These are phyloP conservation scores for Tylopilus sp. DNA, from an alignment of 768 basidiomycete genomes.

Conservation along the genomic window DNA sequence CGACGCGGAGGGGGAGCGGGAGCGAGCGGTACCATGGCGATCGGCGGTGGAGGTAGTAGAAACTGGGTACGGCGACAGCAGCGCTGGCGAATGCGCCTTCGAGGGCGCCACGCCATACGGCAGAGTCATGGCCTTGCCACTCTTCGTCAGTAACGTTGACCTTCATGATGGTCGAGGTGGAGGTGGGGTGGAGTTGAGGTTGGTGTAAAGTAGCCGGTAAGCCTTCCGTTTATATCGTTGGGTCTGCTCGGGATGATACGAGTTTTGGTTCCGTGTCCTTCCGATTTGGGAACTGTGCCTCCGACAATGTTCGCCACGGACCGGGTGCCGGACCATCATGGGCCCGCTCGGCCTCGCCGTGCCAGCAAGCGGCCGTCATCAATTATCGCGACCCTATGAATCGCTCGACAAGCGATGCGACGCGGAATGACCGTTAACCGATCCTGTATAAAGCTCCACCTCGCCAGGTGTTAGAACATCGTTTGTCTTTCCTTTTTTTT, in stretches of 20 bases:
- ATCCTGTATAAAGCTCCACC: conserved; percentile 8
- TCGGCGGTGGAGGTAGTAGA: conserved; percentile 47
- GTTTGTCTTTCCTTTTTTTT: background rate
- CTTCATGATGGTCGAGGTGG: conserved; percentile 26
- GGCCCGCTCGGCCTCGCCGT: background rate
- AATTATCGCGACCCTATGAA: background rate
- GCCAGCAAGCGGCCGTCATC: background rate
- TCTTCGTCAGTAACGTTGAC: conserved; percentile 42
- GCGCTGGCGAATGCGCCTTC: conserved; percentile 52
- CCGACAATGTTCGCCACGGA: background rate
- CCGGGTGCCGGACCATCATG: background rate
- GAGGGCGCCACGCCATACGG: conserved; percentile 56
- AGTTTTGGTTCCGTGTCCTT: background rate
- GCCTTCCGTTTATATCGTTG: background rate
- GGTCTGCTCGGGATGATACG: background rate
- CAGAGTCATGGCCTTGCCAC: conserved; percentile 49
- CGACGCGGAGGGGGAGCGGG: conserved; percentile 63
- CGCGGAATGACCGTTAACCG: conserved; percentile 7
- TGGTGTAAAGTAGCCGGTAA: background rate
- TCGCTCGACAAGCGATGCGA: conserved; percentile 1
- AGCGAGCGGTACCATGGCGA: conserved; percentile 61
- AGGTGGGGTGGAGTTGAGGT: no score
- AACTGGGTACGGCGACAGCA: conserved; percentile 47
- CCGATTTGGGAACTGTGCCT: background rate
- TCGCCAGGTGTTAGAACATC: background rate